Evolutionary conservation across 805 yeast species (phyloP).

Genomic region (Kluyveromyces dobzhanskii): DNA sequence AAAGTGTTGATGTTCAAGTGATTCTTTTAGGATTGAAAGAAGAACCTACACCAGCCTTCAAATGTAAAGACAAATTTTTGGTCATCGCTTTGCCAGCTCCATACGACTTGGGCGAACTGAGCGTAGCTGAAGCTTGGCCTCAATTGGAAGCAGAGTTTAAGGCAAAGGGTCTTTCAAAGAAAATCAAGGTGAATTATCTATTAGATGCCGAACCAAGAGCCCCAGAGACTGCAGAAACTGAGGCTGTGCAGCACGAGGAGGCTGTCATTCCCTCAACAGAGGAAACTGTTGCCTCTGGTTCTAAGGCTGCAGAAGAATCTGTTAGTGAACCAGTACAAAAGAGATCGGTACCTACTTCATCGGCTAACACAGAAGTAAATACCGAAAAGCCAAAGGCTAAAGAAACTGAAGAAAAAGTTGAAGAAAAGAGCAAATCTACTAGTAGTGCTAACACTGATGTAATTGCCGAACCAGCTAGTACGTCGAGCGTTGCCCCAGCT

Average conservation of each 20-base stretch:
- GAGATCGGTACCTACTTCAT: constrained; percentile 13
- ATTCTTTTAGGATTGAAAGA: constrained; percentile 76
- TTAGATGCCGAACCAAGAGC: constrained; percentile 19
- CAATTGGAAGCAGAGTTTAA: constrained; percentile 53
- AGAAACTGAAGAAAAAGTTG: constrained; percentile 8
- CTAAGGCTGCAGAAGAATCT: constrained; percentile 10
- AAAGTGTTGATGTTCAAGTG: constrained; percentile 62
- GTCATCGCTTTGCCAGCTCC: constrained; percentile 79
- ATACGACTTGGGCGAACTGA: constrained; percentile 42
- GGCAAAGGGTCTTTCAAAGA: constrained; percentile 49
- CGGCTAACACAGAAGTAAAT: constrained; percentile 9
- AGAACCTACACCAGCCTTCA: constrained; percentile 65
- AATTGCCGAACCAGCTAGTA: constrained; percentile 34
- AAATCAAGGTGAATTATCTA: constrained; percentile 54
- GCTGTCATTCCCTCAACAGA: constrained; percentile 1
- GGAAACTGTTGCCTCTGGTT: constrained; percentile 7
- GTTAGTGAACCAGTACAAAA: constrained; percentile 11
- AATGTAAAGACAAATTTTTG: constrained; percentile 87
- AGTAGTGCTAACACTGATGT: constrained; percentile 29
- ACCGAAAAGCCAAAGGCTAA: constrained; percentile 5
- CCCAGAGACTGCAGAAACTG: constrained; percentile 5
- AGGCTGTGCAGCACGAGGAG: constrained; percentile 2
- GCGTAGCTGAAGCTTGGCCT: constrained; percentile 70
- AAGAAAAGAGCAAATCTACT: constrained; percentile 9
- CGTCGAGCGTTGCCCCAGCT: constrained; percentile 1